Conservation (phyloP, 208 protist species). For the Trypanosoma mega region DNA sequence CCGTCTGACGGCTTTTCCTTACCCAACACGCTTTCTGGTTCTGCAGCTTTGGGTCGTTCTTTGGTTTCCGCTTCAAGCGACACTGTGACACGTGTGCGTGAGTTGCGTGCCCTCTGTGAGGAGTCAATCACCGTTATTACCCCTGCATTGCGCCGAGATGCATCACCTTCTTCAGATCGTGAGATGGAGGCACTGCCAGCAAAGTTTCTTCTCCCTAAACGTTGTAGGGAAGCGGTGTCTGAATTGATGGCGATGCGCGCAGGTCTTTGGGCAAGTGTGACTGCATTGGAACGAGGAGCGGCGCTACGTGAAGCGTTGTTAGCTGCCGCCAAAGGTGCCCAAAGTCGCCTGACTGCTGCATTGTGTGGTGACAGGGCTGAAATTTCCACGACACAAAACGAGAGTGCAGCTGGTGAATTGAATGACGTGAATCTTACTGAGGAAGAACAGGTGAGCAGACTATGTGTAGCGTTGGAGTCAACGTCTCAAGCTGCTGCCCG, state of each 20-base stretch:
- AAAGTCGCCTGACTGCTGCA: background rate
- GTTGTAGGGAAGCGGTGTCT: slow-evolving; percentile 10
- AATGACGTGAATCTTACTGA: background rate
- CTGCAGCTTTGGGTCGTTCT: background rate
- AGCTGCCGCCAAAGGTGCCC: slow-evolving; percentile 1
- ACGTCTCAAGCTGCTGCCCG: background rate
- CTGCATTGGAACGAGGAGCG: background rate
- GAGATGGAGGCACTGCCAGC: background rate
- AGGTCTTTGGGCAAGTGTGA: background rate
- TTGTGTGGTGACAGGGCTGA: background rate
- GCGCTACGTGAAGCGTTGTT: slow-evolving; percentile 7
- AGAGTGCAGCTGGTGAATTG: background rate
- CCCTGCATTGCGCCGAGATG: no score
- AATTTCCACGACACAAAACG: no score
- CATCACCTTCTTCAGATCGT: no score
- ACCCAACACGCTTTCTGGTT: no score
- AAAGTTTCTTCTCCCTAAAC: slow-evolving; percentile 7
- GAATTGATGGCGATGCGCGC: slow-evolving; percentile 19
- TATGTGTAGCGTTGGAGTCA: background rate
- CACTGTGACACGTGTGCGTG: background rate
- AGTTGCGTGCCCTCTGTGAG: slow-evolving; percentile 2
- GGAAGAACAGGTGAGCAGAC: background rate
- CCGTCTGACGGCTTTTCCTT: background rate
- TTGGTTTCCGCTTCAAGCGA: slow-evolving; percentile 3
- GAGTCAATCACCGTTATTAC: slow-evolving; percentile 11